Evolutionary conservation across 306 rosid species (phyloP), one percentile per base, ranked within the genome.

Genomic region (Biancaea sappan): DNA sequence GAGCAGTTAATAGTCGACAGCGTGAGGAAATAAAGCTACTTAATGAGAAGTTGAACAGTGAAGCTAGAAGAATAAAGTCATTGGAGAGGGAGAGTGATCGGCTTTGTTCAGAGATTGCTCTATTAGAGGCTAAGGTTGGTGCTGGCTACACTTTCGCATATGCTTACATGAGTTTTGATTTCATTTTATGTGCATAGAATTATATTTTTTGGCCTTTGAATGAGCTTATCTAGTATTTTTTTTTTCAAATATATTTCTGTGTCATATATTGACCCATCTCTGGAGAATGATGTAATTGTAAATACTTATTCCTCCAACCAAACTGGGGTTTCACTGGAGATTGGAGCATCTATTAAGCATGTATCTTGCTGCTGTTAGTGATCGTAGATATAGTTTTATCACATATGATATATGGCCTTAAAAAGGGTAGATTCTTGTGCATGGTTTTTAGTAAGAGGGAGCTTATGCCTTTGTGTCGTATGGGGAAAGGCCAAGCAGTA

Each of bases 101-200:
- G 70, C 83, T 84, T 48, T 70, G 86, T 76, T 68, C 96, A 43
- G 98, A 94, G 90, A 86, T 91, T 58, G 86, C 97, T 79, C 82
- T 94, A 16, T 80, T 91, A 86, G 98, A 94, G 88, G 89, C 97
- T 52, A 94, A 91, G 95, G 98, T 94, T 62, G 68, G 90, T 85
- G 65, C 29, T 41, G 53, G 60, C 58, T 26, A 43, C 66, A 41
- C 66, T 47, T 11, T 44, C 26, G 70, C 76, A 41, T 25, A 38
- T 38, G 18, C 10, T 77, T 58, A 40, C 44, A 15, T 53, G 32
- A 2, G 34, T 46, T 60, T 63, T 35, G 26, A 52, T 67, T 46
- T 51, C 26, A 10, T 62, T 43, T 26, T 32, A 52, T 38, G 21
- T 52, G 58, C 44, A 62, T 37, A 28, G 48, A 72, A 68, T 72